Percentiles rank a stretch among this genome's conserved stretches.
Conservation (phyloP, 2,329 filamentous ascomycete genomes). For the Pseudocercospora vitis region DNA sequence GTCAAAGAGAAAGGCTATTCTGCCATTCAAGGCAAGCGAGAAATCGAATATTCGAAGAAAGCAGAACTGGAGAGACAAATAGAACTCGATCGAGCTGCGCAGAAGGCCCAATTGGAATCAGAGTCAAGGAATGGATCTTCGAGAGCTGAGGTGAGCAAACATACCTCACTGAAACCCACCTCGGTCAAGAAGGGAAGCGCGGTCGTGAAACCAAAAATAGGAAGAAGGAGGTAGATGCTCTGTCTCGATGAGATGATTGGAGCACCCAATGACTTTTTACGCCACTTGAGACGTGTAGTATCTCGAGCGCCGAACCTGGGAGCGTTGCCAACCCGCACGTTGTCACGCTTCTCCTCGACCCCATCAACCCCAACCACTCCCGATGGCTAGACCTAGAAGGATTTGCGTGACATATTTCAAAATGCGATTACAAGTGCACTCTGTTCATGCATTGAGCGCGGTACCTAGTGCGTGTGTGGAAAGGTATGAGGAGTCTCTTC, state of each 20-base stretch:
- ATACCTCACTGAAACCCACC: slow-evolving; percentile 8
- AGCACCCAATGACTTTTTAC: too few relatives aligned
- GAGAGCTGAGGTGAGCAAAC: slow-evolving; percentile 9
- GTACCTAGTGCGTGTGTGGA: too few relatives aligned
- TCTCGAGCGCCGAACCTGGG: too few relatives aligned
- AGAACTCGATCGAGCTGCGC: slow-evolving; percentile 30
- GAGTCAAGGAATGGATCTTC: slow-evolving; percentile 4
- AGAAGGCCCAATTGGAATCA: slow-evolving; percentile 11
- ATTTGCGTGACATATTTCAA: too few relatives aligned
- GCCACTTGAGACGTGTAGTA: too few relatives aligned
- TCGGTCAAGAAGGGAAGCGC: slow-evolving; percentile 31
- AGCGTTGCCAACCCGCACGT: too few relatives aligned
- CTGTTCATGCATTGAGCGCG: too few relatives aligned
- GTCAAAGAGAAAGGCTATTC: slow-evolving; percentile 89
- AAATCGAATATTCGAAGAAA: slow-evolving; percentile 36
- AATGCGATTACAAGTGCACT: too few relatives aligned
- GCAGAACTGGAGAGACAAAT: slow-evolving; percentile 35
- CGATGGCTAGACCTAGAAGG: too few relatives aligned
- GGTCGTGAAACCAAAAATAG: slow-evolving; percentile 35
- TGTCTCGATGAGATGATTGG: too few relatives aligned
- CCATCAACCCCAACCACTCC: too few relatives aligned
- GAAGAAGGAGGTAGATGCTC: slow-evolving; percentile 15
- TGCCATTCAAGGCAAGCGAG: slow-evolving; percentile 27
- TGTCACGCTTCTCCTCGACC: too few relatives aligned
- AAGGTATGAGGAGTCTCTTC: not conserved